A percentile compares a stretch with the other conserved stretches of the same genome.
Conservation (phyloP, 2,329 filamentous ascomycete genomes). For the Hirsutella rhossiliensis region DNA sequence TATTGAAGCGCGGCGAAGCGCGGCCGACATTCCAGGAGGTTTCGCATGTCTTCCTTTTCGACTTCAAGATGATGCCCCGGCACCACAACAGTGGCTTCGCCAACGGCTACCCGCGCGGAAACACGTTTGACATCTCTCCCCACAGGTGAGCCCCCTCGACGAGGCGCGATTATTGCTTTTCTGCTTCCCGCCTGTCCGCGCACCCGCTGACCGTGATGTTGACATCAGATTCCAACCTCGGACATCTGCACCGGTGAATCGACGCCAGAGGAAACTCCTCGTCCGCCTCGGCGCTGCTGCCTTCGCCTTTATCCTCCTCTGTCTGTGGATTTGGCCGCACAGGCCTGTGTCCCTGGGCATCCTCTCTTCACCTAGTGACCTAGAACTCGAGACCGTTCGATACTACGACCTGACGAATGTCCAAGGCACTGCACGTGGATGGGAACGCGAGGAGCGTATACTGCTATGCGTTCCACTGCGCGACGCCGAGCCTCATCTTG, state of each 20-base stretch:
- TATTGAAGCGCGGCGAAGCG: not conserved
- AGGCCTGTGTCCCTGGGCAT: constrained; percentile 58
- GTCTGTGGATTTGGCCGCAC: constrained; percentile 64
- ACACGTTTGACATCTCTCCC: constrained; percentile 77
- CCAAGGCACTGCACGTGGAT: constrained; percentile 81
- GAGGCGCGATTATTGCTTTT: not conserved
- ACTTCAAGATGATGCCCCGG: constrained; percentile 68
- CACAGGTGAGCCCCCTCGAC: constrained; percentile 53
- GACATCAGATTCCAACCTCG: constrained; percentile 61
- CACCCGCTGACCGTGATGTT: not conserved
- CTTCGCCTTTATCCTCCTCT: constrained; percentile 50
- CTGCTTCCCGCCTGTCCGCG: not conserved
- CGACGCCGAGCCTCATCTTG: constrained; percentile 82
- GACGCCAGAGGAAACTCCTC: constrained; percentile 62
- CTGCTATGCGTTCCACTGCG: constrained; percentile 87
- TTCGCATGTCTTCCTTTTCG: constrained; percentile 15
- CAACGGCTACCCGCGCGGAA: constrained; percentile 70
- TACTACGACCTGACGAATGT: constrained; percentile 94
- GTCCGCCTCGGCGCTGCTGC: constrained; percentile 51
- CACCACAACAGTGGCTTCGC: constrained; percentile 64
- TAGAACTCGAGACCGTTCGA: constrained; percentile 85
- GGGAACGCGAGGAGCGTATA: constrained; percentile 93
- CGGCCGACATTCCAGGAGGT: not conserved
- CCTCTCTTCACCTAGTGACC: constrained; percentile 52
- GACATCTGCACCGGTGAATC: constrained; percentile 55